Conservation (phyloP, 495 filamentous ascomycete genomes). For the Aspergillus haitiensis region DNA sequence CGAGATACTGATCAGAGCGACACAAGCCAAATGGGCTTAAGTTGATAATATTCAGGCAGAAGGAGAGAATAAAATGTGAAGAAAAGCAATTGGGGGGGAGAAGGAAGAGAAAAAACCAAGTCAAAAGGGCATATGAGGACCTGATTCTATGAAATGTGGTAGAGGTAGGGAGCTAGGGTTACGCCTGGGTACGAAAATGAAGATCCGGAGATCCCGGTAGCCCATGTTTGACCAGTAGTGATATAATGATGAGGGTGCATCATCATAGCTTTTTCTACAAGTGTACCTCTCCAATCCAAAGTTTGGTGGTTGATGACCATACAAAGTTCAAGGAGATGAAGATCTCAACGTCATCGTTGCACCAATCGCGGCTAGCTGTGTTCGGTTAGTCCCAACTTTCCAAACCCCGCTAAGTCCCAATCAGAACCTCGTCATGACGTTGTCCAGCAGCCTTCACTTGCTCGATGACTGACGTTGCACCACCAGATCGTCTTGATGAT, state of each 20-base stretch:
- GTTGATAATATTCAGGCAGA: background rate
- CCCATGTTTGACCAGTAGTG: constrained; percentile 21
- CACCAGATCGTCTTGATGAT: constrained; percentile 12
- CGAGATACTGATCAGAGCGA: background rate
- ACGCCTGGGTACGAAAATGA: constrained; percentile 25
- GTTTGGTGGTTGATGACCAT: background rate
- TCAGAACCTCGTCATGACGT: constrained; percentile 37
- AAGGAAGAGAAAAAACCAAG: background rate
- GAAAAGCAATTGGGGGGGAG: background rate
- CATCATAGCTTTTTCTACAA: constrained; percentile 16
- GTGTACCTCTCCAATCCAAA: constrained; percentile 1
- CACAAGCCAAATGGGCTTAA: background rate
- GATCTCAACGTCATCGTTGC: constrained; percentile 42
- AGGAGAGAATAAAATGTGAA: background rate
- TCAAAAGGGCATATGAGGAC: constrained; percentile 3
- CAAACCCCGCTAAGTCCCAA: constrained; percentile 20
- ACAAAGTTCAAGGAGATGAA: constrained; percentile 10
- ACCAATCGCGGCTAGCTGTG: constrained; percentile 27
- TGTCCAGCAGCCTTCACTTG: constrained; percentile 15
- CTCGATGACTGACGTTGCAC: constrained; percentile 28
- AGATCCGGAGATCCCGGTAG: constrained; percentile 27
- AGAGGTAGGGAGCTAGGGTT: constrained; percentile 6
- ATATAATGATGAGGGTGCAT: constrained; percentile 34
- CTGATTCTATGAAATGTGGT: constrained; percentile 12
- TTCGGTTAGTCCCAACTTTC: constrained; percentile 26